These are phyloP conservation scores for Aristolochia contorta DNA, from an alignment of 164 flowering plant species.

Conservation along the genomic window DNA sequence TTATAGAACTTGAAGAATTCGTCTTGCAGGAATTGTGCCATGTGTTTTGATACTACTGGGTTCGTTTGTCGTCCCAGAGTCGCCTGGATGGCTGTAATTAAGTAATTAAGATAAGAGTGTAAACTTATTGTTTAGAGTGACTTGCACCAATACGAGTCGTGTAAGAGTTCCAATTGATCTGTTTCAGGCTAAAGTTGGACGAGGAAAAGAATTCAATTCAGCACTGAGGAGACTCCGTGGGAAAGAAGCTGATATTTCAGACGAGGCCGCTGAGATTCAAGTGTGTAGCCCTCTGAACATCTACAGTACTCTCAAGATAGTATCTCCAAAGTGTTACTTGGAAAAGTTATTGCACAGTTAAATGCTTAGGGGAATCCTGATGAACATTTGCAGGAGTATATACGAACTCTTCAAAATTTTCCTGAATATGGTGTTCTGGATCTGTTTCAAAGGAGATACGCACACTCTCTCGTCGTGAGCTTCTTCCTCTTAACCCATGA, in stretches of 20 bases:
- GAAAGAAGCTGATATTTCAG: constrained; percentile 26
- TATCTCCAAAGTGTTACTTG: too few species aligned
- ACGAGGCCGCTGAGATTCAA: constrained; percentile 43
- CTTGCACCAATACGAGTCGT: too few species aligned
- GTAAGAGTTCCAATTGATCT: too few species aligned
- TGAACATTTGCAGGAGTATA: constrained; percentile 35
- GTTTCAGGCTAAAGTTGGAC: constrained; percentile 43
- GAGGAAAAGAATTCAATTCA: constrained; percentile 22
- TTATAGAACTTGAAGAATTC: too few species aligned
- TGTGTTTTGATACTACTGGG: constrained; percentile 43
- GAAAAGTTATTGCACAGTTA: too few species aligned
- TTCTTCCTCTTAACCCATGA: background rate
- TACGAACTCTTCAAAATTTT: constrained; percentile 23
- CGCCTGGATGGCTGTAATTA: constrained; percentile 64
- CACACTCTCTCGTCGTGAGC: constrained; percentile 48
- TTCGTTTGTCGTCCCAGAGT: constrained; percentile 52
- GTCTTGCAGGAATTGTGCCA: constrained; percentile 36
- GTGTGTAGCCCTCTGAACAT: background rate
- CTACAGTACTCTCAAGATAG: background rate
- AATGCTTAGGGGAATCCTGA: too few species aligned
- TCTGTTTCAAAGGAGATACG: constrained; percentile 51
- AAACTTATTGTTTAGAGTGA: too few species aligned
- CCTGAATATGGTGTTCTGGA: constrained; percentile 28
- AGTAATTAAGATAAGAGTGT: too few species aligned
- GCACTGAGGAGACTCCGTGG: constrained; percentile 47